These are phyloP conservation scores for Farysia itapuensis DNA, from an alignment of 1,284 basidiomycete species.

Conservation along the genomic window DNA sequence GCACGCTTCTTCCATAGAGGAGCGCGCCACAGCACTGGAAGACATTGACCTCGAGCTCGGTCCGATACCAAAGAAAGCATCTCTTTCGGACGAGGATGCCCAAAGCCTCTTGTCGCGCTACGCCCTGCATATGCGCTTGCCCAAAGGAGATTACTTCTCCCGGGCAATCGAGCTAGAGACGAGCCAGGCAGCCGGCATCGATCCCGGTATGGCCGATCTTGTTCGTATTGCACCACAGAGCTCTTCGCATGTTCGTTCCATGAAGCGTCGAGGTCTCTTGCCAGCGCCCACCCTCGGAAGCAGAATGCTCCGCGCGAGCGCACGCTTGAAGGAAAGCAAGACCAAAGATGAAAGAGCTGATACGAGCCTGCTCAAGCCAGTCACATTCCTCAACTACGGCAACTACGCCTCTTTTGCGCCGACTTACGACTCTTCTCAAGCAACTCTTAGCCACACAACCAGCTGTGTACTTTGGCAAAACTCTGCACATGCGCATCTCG, in stretches of 20 bases:
- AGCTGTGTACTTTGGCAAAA: conserved; percentile 20
- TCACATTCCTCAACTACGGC: conserved; percentile 47
- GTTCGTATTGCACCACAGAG: conserved; percentile 41
- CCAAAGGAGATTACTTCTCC: conserved; percentile 54
- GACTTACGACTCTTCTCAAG: conserved; percentile 42
- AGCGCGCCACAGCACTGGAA: background rate
- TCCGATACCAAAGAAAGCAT: no score
- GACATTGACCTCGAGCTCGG: no score
- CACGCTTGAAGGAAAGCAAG: background rate
- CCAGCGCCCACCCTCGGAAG: conserved; percentile 31
- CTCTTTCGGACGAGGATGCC: conserved; percentile 2
- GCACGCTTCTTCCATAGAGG: background rate
- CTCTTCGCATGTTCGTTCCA: conserved; percentile 13
- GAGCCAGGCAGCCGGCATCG: conserved; percentile 13
- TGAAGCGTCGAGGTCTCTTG: conserved; percentile 15
- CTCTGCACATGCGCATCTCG: conserved; percentile 4
- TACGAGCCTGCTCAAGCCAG: conserved; percentile 15
- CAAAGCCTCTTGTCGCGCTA: conserved; percentile 29
- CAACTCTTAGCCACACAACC: conserved; percentile 24
- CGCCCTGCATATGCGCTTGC: conserved; percentile 55
- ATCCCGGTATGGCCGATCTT: conserved; percentile 44
- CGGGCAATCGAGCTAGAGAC: conserved; percentile 37
- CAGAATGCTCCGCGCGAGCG: conserved; percentile 3
- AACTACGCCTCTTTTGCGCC: conserved; percentile 50
- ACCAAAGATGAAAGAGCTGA: background rate